These are phyloP conservation scores for Biscogniauxia sp. DNA, from an alignment of 2,329 filamentous ascomycete species.

Conservation along the genomic window DNA sequence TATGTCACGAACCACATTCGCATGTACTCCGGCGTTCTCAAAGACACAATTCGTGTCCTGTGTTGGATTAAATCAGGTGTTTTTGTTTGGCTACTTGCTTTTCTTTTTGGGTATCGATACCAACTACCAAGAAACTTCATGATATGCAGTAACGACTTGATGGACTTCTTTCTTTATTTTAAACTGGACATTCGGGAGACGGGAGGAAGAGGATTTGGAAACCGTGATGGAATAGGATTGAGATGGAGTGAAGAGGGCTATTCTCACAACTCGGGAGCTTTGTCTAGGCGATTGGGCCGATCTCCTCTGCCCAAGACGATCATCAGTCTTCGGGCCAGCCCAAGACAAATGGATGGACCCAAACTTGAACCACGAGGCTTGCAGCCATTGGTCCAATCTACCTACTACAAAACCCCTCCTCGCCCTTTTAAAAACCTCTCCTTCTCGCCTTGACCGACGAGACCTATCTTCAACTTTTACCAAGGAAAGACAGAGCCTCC, in stretches of 20 bases:
- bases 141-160: constrained; percentile 32
- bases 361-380: neutral
- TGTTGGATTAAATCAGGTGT: constrained; percentile 11
- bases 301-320: neutral
- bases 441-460: neutral
- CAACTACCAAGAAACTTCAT: constrained; percentile 20
- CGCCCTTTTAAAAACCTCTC: neutral
- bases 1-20: neutral
- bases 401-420: neutral
- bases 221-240: neutral
- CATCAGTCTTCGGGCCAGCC: neutral
- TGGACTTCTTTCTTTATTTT: constrained; percentile 13
- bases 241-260: neutral
- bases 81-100: constrained; percentile 7
- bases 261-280: neutral
- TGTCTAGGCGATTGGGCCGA: neutral
- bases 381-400: neutral
- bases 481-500: neutral
- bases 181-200: neutral
- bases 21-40: constrained; percentile 6
- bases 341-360: neutral
- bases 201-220: constrained; percentile 1
- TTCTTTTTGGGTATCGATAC: constrained; percentile 12
- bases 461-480: neutral
- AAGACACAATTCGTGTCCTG: neutral